Evolutionary conservation across 2,329 filamentous ascomycete genomes (phyloP), one percentile per base, ranked within the genome.

Genomic region (Fusarium foetens): DNA sequence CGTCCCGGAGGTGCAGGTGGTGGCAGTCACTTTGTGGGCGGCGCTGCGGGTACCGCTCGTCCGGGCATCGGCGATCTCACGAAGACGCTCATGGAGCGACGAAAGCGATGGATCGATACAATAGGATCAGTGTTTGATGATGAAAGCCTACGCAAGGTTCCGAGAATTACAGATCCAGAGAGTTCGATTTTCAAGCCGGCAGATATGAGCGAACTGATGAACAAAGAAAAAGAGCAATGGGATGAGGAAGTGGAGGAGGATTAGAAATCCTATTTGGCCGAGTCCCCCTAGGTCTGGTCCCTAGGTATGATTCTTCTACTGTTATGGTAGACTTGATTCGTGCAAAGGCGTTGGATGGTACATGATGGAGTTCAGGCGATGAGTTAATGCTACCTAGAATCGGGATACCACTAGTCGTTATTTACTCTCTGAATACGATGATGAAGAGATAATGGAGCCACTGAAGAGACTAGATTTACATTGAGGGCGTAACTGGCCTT

Each of bases 71-170:
- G 96, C 33, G 96, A 99, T 81, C 88, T 94, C 65, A 96, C 96
- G 7, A 91, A 94, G 79, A 95, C 91, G 48, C 86, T 99, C 31
- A 98, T 99, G 95, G 95, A 98, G 80, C 89, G 95, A 66, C 89
- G 95, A 62, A 89, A 90, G 79, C 90, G 94, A 74, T 99, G 96
- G 95, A 94, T 94, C 71, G 92, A 94, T 71, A 95, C 90, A 42
- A 97, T 99, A 73, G 94, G 94, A 0, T 92, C 94, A 1, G 94
- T 98, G 1, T 97, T 99, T 76, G 92, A 95, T 68, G 93, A 93
- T 76, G 94, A 95, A 75, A 92, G 90, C 75, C 87, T 94, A 39
- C 89, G 89, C 68, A 89, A 87, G 61, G 91, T 98, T 45, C 94
- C 94, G 21, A 84, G 90, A 3, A 83, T 80, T 27, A 84, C 86